Base-by-base conservation (phyloP, 192 early-diverging fungal species). In the Radiomyces spectabilis region DNA sequence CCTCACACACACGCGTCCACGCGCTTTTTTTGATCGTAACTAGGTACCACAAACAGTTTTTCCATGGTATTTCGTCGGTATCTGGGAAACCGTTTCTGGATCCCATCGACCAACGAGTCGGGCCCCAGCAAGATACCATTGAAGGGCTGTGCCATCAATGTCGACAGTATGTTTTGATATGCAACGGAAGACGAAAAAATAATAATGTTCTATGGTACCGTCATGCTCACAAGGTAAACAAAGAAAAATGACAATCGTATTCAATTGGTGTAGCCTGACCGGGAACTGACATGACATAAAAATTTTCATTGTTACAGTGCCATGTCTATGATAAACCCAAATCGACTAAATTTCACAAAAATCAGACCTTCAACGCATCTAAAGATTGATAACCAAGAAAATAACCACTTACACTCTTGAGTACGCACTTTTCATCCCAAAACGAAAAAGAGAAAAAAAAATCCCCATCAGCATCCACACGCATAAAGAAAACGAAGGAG, bases 101-200 rank as follows among this genome's bases (percentile, higher is more conserved):
- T n/a, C 90, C 90, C 18, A 19, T 90, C 24, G 72, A 89, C 42
- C 76, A 76, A 19, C 79, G 89, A 13, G 77, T 76, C 46, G 77
- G 70, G 51, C 46, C 39, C 21, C 69, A 82, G 16, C 70, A 74
- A 8, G 84, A 85, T 50, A 73, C 74, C 34, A 79, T 87, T 37
- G 90, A 91, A 68, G 88, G 90, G 5, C 66, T 87, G 1, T 92
- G 90, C 52, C 85, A 91, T 64, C 85, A 91, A 61, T 92, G 90
- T 63, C 69, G 67, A 26, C 73, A 87, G 43, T 92, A 86, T 89
- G 73, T 88, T 50, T 82, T 86, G 0, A 77, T 91, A 46, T 79
- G 79, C 48, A 85, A 81, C 35, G 59, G 78, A 19, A 92, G 89
- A 66, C 78, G 82, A 18, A 75, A 82, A 49, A 62, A 62, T 24